These are phyloP conservation scores for Tulasnella sp. DNA, from an alignment of 768 basidiomycete genomes.

Conservation along the genomic window DNA sequence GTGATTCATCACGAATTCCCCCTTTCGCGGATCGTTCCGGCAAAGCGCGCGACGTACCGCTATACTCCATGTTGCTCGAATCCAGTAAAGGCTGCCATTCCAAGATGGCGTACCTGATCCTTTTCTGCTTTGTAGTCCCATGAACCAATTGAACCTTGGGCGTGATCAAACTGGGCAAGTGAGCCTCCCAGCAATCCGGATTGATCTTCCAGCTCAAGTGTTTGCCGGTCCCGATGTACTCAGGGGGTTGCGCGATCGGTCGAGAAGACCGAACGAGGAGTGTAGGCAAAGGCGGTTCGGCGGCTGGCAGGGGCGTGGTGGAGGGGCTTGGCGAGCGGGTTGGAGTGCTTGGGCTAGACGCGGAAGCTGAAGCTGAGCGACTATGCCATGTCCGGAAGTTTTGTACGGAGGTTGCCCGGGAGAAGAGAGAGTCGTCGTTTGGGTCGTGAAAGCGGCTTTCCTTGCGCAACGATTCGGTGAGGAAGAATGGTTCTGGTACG, in stretches of 20 bases:
- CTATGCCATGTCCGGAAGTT: slow-evolving; percentile 70
- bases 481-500: slow-evolving; percentile 80
- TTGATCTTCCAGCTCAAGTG: slow-evolving; percentile 44
- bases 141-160: slow-evolving; percentile 59
- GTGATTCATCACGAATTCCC: slow-evolving; percentile 13
- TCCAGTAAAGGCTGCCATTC: slow-evolving; percentile 87
- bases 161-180: slow-evolving; percentile 72
- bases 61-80: slow-evolving; percentile 82
- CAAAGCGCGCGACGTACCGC: slow-evolving; percentile 46
- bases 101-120: slow-evolving; percentile 25
- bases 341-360: slow-evolving; percentile 34
- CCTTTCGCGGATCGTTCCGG: slow-evolving; percentile 8
- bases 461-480: slow-evolving; percentile 76
- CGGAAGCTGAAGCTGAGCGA: slow-evolving; percentile 47
- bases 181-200: slow-evolving; percentile 66
- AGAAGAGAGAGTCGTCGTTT: slow-evolving; percentile 78
- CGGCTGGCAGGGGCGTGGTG: slow-evolving; percentile 1
- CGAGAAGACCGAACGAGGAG: slow-evolving; percentile 63
- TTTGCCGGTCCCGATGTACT: slow-evolving; percentile 10
- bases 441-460: slow-evolving; percentile 93
- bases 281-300: slow-evolving; percentile 34
- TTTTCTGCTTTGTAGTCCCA: slow-evolving; percentile 45
- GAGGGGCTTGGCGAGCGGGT: slow-evolving; percentile 26
- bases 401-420: slow-evolving; percentile 71
- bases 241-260: slow-evolving; percentile 54